Percentiles rank a stretch among this genome's conserved stretches.
phyloP scores from a whole-genome alignment of 73 alveolate genomes.

The Paramecium sexaurelia region DNA sequence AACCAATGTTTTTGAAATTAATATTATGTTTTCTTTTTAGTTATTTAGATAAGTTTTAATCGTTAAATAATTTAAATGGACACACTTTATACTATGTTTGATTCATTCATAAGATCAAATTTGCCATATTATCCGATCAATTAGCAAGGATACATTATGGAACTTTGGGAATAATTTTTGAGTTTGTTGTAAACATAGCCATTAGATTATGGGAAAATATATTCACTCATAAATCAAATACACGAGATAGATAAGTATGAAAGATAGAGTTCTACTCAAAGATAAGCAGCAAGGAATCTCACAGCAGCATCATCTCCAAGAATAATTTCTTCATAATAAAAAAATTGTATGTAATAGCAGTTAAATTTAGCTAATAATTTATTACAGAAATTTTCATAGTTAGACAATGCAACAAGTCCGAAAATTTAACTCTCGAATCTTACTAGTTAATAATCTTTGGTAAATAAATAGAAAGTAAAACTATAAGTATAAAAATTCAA shows the following conservation, averaged over 20 bases:
- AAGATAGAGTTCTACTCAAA: neutral
- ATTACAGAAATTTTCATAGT: neutral
- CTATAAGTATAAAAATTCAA: neutral
- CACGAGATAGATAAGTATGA: neutral
- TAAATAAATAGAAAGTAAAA: neutral
- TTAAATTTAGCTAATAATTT: neutral
- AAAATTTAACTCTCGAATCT: neutral
- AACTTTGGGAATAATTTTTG: neutral
- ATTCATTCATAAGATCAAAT: neutral
- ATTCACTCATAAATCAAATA: neutral
- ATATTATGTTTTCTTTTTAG: too few species aligned
- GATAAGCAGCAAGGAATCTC: neutral
- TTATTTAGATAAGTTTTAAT: neutral
- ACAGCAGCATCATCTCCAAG: constrained; percentile 39
- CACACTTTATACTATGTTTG: neutral
- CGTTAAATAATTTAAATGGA: neutral
- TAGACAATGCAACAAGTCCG: neutral
- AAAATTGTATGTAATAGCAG: neutral
- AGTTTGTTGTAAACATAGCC: neutral
- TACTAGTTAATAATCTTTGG: neutral
- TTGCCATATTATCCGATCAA: neutral
- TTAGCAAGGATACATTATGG: neutral
- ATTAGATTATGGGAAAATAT: constrained; percentile 33
- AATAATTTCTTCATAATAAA: neutral
- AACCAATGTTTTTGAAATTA: too few species aligned